A percentile compares a stretch with the other conserved stretches of the same genome.
Evolutionary conservation across 2,329 filamentous ascomycete genomes (phyloP).

Genomic region (Huntiella omanensis): DNA sequence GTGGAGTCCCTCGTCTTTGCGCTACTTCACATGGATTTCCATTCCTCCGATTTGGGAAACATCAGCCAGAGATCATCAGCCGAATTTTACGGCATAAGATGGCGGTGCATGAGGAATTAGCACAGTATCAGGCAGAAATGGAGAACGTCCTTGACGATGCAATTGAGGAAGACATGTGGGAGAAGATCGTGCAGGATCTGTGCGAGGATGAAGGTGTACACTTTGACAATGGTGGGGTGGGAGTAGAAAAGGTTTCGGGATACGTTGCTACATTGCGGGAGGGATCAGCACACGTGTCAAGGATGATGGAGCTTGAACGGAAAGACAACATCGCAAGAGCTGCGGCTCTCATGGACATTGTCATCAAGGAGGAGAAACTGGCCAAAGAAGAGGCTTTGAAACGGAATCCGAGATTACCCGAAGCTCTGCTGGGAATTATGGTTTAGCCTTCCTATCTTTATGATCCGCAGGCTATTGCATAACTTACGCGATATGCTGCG

Average conservation of each 20-base stretch:
- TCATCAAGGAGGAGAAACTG: conserved; percentile 21
- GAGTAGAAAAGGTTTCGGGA: background rate
- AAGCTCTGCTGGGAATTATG: background rate
- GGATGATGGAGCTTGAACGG: conserved; percentile 17
- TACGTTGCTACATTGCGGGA: conserved; percentile 13
- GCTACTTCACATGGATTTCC: conserved; percentile 36
- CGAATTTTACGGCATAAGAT: conserved; percentile 33
- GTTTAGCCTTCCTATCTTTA: no score
- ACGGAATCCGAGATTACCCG: conserved; percentile 4
- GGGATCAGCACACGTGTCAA: conserved; percentile 29
- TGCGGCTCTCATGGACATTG: conserved; percentile 22
- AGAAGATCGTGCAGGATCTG: conserved; percentile 19
- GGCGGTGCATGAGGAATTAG: conserved; percentile 24
- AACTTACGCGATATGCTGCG: no score
- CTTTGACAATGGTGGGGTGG: background rate
- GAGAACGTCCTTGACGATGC: conserved; percentile 19
- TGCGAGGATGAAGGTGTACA: conserved; percentile 8
- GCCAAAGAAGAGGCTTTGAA: conserved; percentile 16
- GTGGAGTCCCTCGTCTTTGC: conserved; percentile 38
- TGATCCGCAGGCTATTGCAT: no score
- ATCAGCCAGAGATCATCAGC: conserved; percentile 41
- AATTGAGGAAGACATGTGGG: conserved; percentile 30
- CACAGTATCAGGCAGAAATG: conserved; percentile 21
- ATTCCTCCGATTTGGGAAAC: conserved; percentile 48
- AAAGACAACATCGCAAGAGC: conserved; percentile 24